Evolutionary conservation across 257 asterid genomes (phyloP).

Genomic region (Scutellaria barbata): DNA sequence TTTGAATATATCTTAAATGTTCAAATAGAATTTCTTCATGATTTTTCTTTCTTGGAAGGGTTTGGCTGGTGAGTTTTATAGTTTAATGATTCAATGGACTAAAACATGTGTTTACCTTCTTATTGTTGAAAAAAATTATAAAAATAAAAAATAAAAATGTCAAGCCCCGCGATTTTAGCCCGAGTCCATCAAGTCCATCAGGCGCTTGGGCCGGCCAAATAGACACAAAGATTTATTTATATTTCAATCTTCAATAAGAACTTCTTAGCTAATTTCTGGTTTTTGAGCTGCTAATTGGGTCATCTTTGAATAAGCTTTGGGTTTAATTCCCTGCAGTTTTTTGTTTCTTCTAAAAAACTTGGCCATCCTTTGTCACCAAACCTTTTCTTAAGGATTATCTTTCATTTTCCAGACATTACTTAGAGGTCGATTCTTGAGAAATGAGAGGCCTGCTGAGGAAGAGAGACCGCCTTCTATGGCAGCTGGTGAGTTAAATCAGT

Average conservation of each 20-base stretch:
- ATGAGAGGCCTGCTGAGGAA: slow-evolving; percentile 63
- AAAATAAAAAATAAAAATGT: no score
- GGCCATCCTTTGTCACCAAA: slow-evolving; percentile 2
- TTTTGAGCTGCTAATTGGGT: background rate
- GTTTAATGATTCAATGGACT: no score
- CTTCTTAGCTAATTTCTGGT: background rate
- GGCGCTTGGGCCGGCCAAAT: no score
- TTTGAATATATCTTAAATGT: slow-evolving; percentile 21
- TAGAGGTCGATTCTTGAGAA: slow-evolving; percentile 71
- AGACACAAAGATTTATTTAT: slow-evolving; percentile 3
- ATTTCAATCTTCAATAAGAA: slow-evolving; percentile 3
- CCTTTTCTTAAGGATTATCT: slow-evolving; percentile 18
- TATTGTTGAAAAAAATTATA: no score
- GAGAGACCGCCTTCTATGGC: slow-evolving; percentile 66
- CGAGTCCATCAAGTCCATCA: no score
- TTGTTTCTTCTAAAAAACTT: slow-evolving; percentile 18
- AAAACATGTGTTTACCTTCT: no score
- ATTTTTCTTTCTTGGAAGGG: slow-evolving; percentile 14
- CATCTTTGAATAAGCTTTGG: slow-evolving; percentile 18
- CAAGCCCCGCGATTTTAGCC: no score
- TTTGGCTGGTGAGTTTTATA: no score
- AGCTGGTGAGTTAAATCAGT: slow-evolving; percentile 58
- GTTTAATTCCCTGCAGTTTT: slow-evolving; percentile 12
- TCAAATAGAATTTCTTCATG: slow-evolving; percentile 5
- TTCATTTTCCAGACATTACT: slow-evolving; percentile 58